phyloP scores from a whole-genome alignment of 176 grass and related monocot species.

The bread wheat (Triticum aestivum) region DNA sequence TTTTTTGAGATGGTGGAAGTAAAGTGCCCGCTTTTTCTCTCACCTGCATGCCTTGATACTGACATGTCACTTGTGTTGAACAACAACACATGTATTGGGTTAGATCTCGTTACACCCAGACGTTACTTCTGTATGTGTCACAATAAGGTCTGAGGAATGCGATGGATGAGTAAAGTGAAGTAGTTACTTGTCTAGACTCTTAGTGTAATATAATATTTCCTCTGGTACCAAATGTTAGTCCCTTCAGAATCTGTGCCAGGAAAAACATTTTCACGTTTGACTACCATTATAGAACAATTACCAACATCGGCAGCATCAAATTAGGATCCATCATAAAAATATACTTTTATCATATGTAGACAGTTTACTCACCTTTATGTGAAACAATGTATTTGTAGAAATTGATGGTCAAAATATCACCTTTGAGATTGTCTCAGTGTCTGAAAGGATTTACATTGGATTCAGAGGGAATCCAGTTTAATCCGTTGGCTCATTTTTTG shows the following conservation, averaged over 20 bases:
- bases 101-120: background rate
- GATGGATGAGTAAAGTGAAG: background rate
- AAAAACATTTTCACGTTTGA: background rate
- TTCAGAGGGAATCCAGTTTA: constrained; percentile 12
- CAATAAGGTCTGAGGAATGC: background rate
- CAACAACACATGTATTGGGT: background rate
- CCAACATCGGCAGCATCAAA: background rate
- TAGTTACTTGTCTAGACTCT: constrained; percentile 1
- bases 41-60: background rate
- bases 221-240: background rate
- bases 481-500: background rate
- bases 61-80: background rate
- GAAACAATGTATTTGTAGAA: background rate
- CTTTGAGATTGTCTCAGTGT: background rate
- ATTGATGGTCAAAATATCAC: background rate
- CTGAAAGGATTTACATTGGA: background rate
- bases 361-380: background rate
- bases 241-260: background rate
- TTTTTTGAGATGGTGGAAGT: background rate
- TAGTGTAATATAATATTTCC: background rate
- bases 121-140: background rate
- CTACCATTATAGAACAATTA: background rate
- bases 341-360: background rate
- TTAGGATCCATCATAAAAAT: constrained; percentile 11
- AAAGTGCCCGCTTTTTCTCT: background rate